Evolutionary conservation across 2,329 filamentous ascomycete genomes (phyloP).

Genomic region (Talaromyces sp.): DNA sequence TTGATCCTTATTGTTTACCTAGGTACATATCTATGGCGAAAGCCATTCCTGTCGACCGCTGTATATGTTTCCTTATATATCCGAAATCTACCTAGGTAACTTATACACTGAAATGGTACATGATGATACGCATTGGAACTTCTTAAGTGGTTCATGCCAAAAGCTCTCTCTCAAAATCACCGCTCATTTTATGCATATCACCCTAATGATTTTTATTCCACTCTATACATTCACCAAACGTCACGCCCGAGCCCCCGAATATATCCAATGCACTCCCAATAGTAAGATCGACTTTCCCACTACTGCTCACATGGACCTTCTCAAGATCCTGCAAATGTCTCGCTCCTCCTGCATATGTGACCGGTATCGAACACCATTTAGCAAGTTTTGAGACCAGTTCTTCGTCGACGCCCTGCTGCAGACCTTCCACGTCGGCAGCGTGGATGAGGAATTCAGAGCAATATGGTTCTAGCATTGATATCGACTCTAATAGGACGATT

Average conservation of each 20-base stretch:
- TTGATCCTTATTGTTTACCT: not conserved
- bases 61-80: not conserved
- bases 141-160: too few relatives aligned
- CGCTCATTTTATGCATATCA: not conserved
- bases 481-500: slow-evolving; percentile 60
- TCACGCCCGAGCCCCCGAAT: slow-evolving; percentile 83
- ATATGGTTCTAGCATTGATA: slow-evolving; percentile 75
- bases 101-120: too few relatives aligned
- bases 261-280: slow-evolving; percentile 96
- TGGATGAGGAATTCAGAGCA: slow-evolving; percentile 97
- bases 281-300: slow-evolving; percentile 81
- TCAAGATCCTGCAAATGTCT: slow-evolving; percentile 76
- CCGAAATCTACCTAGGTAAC: too few relatives aligned
- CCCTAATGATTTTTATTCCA: slow-evolving; percentile 62
- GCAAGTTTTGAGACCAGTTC: slow-evolving; percentile 70
- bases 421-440: slow-evolving; percentile 90
- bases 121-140: too few relatives aligned
- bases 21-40: not conserved
- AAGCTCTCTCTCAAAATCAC: too few relatives aligned
- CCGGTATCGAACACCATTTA: slow-evolving; percentile 82
- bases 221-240: slow-evolving; percentile 77
- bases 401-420: slow-evolving; percentile 87
- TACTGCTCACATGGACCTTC: slow-evolving; percentile 70
- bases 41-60: not conserved
- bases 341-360: slow-evolving; percentile 96